These are phyloP conservation scores for Bacidia gigantensis DNA, from an alignment of 495 filamentous ascomycete genomes.

Conservation along the genomic window DNA sequence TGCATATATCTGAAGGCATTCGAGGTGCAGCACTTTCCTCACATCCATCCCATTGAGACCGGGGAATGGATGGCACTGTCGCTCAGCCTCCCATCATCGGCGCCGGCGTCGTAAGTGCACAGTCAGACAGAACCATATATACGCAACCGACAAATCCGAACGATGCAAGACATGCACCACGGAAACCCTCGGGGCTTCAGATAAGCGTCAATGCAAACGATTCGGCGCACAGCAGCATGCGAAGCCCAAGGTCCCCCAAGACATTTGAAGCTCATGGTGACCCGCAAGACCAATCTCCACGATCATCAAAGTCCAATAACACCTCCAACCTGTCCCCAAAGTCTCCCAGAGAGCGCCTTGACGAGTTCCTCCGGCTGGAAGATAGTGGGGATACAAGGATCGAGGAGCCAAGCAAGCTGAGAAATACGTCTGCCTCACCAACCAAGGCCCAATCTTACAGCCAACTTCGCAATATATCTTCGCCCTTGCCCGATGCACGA, in stretches of 20 bases:
- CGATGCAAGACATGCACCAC: conserved; percentile 4
- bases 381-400: neutral
- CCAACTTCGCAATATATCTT: conserved; percentile 17
- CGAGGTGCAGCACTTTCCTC: neutral
- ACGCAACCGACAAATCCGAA: neutral
- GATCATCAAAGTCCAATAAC: conserved; percentile 8
- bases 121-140: neutral
- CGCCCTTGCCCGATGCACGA: conserved; percentile 11
- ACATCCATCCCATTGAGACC: neutral
- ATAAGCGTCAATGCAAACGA: conserved; percentile 46
- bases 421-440: conserved; percentile 7
- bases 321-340: conserved; percentile 7
- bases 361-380: conserved; percentile 5
- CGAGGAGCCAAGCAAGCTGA: neutral
- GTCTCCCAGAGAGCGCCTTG: conserved; percentile 13
- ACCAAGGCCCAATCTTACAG: conserved; percentile 16
- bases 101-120: conserved; percentile 1
- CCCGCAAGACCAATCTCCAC: conserved; percentile 8
- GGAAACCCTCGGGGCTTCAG: conserved; percentile 25
- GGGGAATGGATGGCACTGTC: conserved; percentile 6
- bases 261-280: neutral
- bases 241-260: conserved; percentile 9
- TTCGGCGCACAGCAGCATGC: neutral
- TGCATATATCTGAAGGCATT: neutral
- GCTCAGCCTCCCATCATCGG: conserved; percentile 1